Evolutionary conservation across 2,329 filamentous ascomycete genomes (phyloP).

Genomic region (Amauroascus verrucosus): DNA sequence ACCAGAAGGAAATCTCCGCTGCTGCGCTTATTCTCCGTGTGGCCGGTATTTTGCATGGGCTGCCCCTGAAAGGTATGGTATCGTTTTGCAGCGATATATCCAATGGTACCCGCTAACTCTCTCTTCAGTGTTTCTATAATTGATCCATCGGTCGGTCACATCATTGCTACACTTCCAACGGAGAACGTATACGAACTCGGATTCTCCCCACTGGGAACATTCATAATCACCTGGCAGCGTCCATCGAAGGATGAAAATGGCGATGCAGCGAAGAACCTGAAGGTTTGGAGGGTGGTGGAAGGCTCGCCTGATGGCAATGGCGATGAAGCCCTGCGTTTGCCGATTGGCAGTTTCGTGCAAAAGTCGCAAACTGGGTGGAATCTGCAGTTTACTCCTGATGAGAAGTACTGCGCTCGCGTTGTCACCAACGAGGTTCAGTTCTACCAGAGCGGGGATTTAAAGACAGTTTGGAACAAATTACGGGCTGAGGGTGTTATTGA

Average conservation of each 20-base stretch:
- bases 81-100: neutral
- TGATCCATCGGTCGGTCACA: conserved; percentile 65
- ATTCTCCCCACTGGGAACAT: conserved; percentile 87
- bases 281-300: conserved; percentile 83
- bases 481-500: conserved; percentile 80
- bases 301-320: conserved; percentile 41
- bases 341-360: conserved; percentile 85
- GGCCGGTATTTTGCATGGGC: conserved; percentile 96
- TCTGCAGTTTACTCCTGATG: conserved; percentile 88
- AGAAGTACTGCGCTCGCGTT: conserved; percentile 81
- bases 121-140: conserved; percentile 61
- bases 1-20: conserved; percentile 89
- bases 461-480: conserved; percentile 89
- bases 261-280: conserved; percentile 90
- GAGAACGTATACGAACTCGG: conserved; percentile 85
- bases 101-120: conserved; percentile 12
- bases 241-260: conserved; percentile 86
- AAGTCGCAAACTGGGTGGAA: conserved; percentile 96
- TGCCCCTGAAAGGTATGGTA: conserved; percentile 58
- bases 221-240: conserved; percentile 93
- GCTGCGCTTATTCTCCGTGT: conserved; percentile 89
- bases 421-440: conserved; percentile 98
- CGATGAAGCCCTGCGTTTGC: conserved; percentile 53
- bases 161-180: conserved; percentile 64
- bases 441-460: conserved; percentile 77